Evolutionary conservation across 495 filamentous ascomycete genomes (phyloP).

Genomic region (Halenospora varia): DNA sequence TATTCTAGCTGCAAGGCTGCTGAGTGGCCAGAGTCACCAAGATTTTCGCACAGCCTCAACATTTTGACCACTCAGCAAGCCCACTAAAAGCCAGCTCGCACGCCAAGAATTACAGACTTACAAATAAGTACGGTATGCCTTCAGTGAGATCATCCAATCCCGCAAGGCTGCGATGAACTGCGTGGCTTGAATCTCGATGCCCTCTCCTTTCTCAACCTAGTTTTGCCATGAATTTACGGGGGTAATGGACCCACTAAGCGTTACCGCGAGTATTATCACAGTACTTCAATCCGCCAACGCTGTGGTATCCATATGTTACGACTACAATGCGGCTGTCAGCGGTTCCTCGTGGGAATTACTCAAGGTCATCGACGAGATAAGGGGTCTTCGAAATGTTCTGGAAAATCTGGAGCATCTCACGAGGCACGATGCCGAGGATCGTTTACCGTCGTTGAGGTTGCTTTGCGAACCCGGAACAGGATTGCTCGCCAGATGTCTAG

Average conservation of each 20-base stretch:
- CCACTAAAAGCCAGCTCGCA: no score
- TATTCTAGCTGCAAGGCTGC: no score
- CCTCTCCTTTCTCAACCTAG: no score
- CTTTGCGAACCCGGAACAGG: not conserved
- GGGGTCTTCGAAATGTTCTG: not conserved
- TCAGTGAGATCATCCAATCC: no score
- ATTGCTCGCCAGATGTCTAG: not conserved
- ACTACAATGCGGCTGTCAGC: not conserved
- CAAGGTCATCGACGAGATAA: not conserved
- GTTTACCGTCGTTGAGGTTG: not conserved
- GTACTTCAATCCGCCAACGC: slow-evolving; percentile 17
- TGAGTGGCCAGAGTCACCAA: no score
- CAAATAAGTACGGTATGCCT: no score
- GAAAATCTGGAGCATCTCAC: not conserved
- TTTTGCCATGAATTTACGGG: no score
- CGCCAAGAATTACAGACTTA: no score
- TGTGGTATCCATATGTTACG: slow-evolving; percentile 7
- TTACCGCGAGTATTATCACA: slow-evolving; percentile 20
- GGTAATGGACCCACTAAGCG: slow-evolving; percentile 23
- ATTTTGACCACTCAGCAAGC: no score
- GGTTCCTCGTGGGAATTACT: not conserved
- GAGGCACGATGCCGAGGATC: not conserved
- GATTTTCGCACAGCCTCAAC: no score
- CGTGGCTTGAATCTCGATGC: no score
- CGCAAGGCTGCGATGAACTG: no score